Evolutionary conservation across 805 yeast genomes (phyloP), one percentile per base, ranked within the genome.

Genomic region (Yarrowia sp.): DNA sequence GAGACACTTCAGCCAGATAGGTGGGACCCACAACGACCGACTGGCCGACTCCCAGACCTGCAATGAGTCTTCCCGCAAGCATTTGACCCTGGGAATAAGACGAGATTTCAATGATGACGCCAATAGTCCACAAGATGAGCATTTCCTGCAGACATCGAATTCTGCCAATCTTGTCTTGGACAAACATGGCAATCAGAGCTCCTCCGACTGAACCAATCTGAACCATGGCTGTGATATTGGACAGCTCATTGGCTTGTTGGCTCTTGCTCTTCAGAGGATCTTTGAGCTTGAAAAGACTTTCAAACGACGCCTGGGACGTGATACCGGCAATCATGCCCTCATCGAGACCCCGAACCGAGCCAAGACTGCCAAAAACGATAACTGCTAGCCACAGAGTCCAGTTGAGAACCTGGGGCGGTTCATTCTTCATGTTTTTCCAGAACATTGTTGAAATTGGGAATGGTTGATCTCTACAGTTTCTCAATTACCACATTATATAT

Each of bases 351-450:
- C 50, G 17, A 15, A 46, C 50, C 13, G 50, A 46, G 6, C 50
- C 50, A 34, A 46, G 50, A 9, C 50, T 46, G 13, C 50, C 50
- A 15, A 46, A 46, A 14, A 46, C 50, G 12, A 46, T 46, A 9
- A 46, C 50, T 1, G 34, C 50, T 2, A 46, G 50, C 50, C 50
- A 46, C 34, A 46, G 34, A 46, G 50, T 46, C 50, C 50, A 46
- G 34, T 46, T 46, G 50, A 46, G 50, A 14, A 46, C 50, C 36
- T 46, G 50, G 0, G 50, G 50, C 50, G 50, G 50, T 46, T 46
- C 50, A 24, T 46, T 46, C 9, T 46, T 46, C 50, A 46, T 46
- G 34, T 46, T 46, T 46, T 46, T 46, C 50, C 50, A 46, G 50
- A 46, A 46, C 50, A 46, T 46, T 24, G 30, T 24, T 24, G 30